Conservation (phyloP, 1,139 yeast species). For the Pichia sp. region DNA sequence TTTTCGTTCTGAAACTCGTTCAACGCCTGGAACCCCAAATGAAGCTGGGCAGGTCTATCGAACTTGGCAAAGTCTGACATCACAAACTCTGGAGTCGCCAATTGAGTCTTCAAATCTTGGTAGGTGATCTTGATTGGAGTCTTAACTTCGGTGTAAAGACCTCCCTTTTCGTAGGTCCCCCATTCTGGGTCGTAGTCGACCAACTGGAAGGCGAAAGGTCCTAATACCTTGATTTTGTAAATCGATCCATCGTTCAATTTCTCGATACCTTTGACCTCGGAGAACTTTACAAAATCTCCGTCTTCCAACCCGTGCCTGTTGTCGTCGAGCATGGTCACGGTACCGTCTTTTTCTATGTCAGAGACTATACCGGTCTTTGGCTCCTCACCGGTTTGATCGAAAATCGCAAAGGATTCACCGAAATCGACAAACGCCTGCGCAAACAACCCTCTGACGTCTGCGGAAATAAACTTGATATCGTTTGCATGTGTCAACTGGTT, state of each 20-base stretch:
- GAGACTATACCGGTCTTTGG: slow-evolving; percentile 83
- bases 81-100: slow-evolving; percentile 72
- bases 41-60: slow-evolving; percentile 86
- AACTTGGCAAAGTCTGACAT: slow-evolving; percentile 89
- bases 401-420: slow-evolving; percentile 73
- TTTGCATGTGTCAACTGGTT: slow-evolving; percentile 71
- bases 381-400: slow-evolving; percentile 91
- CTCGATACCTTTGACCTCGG: slow-evolving; percentile 77
- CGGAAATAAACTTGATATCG: slow-evolving; percentile 73
- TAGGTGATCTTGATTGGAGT: slow-evolving; percentile 65
- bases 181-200: slow-evolving; percentile 43
- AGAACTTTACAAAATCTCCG: slow-evolving; percentile 82
- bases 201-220: slow-evolving; percentile 88
- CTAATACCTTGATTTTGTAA: slow-evolving; percentile 75
- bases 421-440: slow-evolving; percentile 89
- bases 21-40: slow-evolving; percentile 87
- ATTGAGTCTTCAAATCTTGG: slow-evolving; percentile 60
- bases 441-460: slow-evolving; percentile 83
- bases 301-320: slow-evolving; percentile 91
- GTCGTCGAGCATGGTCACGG: slow-evolving; percentile 88
- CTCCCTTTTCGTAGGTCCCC: slow-evolving; percentile 77
- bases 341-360: slow-evolving; percentile 83
- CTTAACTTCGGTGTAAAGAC: slow-evolving; percentile 88
- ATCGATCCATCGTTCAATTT: slow-evolving; percentile 68
- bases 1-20: slow-evolving; percentile 66